Conservation (phyloP, 306 rosid species). For the Gynostemma pentaphyllum region DNA sequence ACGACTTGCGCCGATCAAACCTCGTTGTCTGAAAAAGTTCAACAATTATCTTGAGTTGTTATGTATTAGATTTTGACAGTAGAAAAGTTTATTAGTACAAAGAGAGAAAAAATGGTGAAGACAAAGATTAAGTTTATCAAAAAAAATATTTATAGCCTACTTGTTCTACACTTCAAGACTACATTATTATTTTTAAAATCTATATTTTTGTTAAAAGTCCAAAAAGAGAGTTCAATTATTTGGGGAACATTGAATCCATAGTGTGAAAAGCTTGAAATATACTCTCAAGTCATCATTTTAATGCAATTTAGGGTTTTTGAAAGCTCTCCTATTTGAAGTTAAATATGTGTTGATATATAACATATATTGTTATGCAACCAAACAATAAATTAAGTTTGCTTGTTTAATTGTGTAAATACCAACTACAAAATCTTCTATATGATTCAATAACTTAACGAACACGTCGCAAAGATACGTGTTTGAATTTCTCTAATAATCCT, state of each 20-base stretch:
- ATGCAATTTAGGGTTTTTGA: too few species aligned
- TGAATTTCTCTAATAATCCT: slow-evolving; percentile 5
- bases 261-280: slow-evolving; percentile 1
- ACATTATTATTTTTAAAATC: background rate
- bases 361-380: background rate
- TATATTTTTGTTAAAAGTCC: background rate
- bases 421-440: background rate
- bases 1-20: background rate
- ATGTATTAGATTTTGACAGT: background rate
- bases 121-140: background rate
- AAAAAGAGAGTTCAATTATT: background rate
- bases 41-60: background rate
- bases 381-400: slow-evolving; percentile 2
- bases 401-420: slow-evolving; percentile 2
- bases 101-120: background rate
- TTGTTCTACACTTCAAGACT: slow-evolving; percentile 10
- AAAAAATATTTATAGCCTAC: background rate
- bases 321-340: background rate
- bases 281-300: background rate
- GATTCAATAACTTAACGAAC: slow-evolving; percentile 8
- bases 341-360: background rate
- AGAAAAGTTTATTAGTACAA: too few species aligned
- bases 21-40: background rate
- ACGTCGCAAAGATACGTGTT: slow-evolving; percentile 11
- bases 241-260: slow-evolving; percentile 1